A percentile compares a stretch with the other conserved stretches of the same genome.
Evolutionary conservation across 2,329 filamentous ascomycete species (phyloP).

Genomic region (Cladosporium sp.): DNA sequence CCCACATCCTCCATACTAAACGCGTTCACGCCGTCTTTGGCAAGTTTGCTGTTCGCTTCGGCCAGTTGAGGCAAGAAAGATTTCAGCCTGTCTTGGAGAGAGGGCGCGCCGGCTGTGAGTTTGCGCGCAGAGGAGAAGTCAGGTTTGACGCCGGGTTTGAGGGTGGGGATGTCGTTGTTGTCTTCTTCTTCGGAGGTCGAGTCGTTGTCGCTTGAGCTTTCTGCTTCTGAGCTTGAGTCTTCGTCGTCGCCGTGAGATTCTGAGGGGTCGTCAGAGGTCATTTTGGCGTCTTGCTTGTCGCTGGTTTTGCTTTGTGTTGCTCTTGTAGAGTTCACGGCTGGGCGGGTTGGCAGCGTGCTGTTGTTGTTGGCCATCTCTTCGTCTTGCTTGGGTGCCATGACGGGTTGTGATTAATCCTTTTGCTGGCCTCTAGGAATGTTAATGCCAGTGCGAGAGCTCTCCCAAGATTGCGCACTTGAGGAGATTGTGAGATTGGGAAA

Average conservation of each 20-base stretch:
- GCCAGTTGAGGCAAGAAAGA: conserved; percentile 30
- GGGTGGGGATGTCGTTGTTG: conserved; percentile 4
- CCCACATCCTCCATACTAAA: conserved; percentile 30
- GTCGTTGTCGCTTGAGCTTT: neutral
- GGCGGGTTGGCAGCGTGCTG: neutral
- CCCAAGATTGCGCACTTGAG: neutral
- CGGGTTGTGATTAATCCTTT: neutral
- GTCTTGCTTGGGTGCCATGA: neutral
- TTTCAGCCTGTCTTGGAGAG: conserved; percentile 23
- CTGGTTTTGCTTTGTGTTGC: neutral
- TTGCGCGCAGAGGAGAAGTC: neutral
- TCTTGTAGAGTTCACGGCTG: neutral
- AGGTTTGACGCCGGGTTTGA: conserved; percentile 6
- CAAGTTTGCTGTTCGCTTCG: conserved; percentile 28
- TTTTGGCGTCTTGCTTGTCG: neutral
- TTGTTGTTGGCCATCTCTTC: neutral
- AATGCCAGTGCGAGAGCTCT: neutral
- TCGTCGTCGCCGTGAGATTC: neutral
- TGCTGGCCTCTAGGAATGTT: neutral
- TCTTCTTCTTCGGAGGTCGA: neutral
- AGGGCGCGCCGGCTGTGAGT: neutral
- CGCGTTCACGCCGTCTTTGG: conserved; percentile 17
- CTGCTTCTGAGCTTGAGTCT: neutral
- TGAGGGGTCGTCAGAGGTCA: neutral
- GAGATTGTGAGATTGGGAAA: neutral